These are phyloP conservation scores for Pelargonium hybrid DNA, from an alignment of 441 rosid species.

Conservation along the genomic window DNA sequence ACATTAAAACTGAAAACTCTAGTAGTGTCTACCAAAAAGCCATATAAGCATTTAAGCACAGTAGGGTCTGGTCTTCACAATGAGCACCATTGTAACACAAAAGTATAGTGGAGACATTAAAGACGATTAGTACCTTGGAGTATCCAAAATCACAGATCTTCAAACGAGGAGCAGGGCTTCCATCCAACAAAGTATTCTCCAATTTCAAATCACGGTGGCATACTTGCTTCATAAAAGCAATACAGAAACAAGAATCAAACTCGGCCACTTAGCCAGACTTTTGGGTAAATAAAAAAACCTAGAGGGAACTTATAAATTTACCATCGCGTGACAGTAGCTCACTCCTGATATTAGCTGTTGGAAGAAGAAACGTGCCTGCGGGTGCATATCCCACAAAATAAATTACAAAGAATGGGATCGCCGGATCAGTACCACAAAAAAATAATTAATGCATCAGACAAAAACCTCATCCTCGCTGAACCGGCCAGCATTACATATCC, in stretches of 20 bases:
- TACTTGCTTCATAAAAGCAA: slow-evolving; percentile 47
- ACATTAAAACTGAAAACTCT: too few relatives aligned
- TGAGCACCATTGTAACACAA: too few relatives aligned
- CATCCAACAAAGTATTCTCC: slow-evolving; percentile 89
- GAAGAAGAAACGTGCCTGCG: slow-evolving; percentile 92
- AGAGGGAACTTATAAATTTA: slow-evolving; percentile 24
- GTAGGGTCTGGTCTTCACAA: too few relatives aligned
- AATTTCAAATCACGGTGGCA: slow-evolving; percentile 92
- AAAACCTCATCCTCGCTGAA: slow-evolving; percentile 96
- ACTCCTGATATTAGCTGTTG: slow-evolving; percentile 98
- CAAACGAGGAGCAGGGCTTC: slow-evolving; percentile 87
- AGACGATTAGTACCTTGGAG: slow-evolving; percentile 46
- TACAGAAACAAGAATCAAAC: slow-evolving; percentile 10
- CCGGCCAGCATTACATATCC: slow-evolving; percentile 93
- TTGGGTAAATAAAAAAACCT: slow-evolving; percentile 3
- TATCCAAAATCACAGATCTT: slow-evolving; percentile 99
- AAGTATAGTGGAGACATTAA: too few relatives aligned
- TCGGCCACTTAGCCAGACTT: slow-evolving; percentile 7
- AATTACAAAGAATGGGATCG: neutral
- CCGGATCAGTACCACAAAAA: neutral
- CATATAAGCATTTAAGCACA: too few relatives aligned
- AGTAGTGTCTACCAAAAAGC: too few relatives aligned
- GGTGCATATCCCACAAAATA: neutral
- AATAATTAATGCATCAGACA: neutral
- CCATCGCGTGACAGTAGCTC: slow-evolving; percentile 92